These are phyloP conservation scores for Cyclotella sp. DNA, from an alignment of 108 stramenopile genomes.

Conservation along the genomic window DNA sequence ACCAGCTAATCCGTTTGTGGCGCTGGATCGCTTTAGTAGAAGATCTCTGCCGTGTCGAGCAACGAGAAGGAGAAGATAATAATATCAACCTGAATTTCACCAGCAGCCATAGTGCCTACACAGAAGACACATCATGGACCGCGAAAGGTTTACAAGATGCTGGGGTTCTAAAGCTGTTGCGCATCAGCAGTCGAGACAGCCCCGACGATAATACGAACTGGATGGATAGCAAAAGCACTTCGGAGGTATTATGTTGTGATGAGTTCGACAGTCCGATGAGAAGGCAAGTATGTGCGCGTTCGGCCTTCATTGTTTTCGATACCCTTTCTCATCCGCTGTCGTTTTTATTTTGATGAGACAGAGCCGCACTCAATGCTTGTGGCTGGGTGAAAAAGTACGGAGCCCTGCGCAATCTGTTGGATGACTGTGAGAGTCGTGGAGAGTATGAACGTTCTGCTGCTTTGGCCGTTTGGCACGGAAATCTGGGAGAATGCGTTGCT, in stretches of 20 bases:
- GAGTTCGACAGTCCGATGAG: constrained; percentile 67
- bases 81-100: constrained; percentile 13
- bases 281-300: constrained; percentile 29
- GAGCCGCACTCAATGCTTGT: constrained; percentile 63
- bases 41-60: constrained; percentile 44
- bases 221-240: constrained; percentile 52
- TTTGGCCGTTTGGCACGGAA: constrained; percentile 79
- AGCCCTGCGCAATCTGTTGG: constrained; percentile 54
- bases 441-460: constrained; percentile 81
- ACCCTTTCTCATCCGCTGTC: background rate
- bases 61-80: constrained; percentile 49
- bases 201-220: constrained; percentile 25
- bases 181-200: constrained; percentile 52
- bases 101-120: constrained; percentile 3
- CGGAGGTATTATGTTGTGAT: constrained; percentile 63
- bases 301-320: background rate
- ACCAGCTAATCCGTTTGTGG: constrained; percentile 72
- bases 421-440: constrained; percentile 66
- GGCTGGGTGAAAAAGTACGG: constrained; percentile 71
- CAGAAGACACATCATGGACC: constrained; percentile 39
- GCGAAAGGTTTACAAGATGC: constrained; percentile 69
- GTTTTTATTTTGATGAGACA: background rate
- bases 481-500: constrained; percentile 73
- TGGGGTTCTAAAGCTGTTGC: constrained; percentile 66
- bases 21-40: constrained; percentile 83